phyloP scores from a whole-genome alignment of 345 rosid genomes.

The Eutrema heterophyllum region DNA sequence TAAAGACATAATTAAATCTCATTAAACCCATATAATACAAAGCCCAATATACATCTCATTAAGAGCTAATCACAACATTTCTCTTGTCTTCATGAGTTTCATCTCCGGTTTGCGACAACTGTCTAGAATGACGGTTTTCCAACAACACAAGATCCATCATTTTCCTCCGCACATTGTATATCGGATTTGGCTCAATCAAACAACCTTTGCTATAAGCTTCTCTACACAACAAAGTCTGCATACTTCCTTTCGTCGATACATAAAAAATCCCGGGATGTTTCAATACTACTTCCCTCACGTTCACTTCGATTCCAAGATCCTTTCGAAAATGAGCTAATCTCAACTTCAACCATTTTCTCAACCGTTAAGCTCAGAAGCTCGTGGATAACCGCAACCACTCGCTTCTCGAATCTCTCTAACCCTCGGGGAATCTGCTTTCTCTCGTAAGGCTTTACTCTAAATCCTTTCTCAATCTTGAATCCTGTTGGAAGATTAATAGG shows the following conservation, averaged over 20 bases:
- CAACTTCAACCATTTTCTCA: slow-evolving; percentile 75
- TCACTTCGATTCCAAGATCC: slow-evolving; percentile 63
- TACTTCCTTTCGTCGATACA: slow-evolving; percentile 63
- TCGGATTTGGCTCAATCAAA: slow-evolving; percentile 48
- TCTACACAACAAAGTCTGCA: slow-evolving; percentile 62
- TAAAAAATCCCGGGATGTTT: slow-evolving; percentile 81
- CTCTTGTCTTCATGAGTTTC: slow-evolving; percentile 16
- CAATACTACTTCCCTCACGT: slow-evolving; percentile 59
- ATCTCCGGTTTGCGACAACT: slow-evolving; percentile 22
- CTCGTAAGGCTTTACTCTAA: slow-evolving; percentile 66
- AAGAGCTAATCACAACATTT: slow-evolving; percentile 13
- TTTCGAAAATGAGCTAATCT: slow-evolving; percentile 75
- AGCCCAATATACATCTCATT: no score
- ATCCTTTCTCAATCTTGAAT: slow-evolving; percentile 56
- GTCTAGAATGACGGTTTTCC: slow-evolving; percentile 40
- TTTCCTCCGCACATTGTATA: slow-evolving; percentile 52
- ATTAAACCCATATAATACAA: no score
- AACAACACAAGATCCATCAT: slow-evolving; percentile 63
- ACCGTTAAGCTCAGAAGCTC: slow-evolving; percentile 75
- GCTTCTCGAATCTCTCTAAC: slow-evolving; percentile 60
- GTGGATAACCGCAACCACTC: slow-evolving; percentile 59
- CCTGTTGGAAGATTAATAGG: slow-evolving; percentile 72
- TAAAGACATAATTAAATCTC: no score
- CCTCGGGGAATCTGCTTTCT: slow-evolving; percentile 43
- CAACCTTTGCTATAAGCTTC: slow-evolving; percentile 72